Evolutionary conservation across 1,139 yeast genomes (phyloP).

Genomic region (Blastobotrys proliferans): DNA sequence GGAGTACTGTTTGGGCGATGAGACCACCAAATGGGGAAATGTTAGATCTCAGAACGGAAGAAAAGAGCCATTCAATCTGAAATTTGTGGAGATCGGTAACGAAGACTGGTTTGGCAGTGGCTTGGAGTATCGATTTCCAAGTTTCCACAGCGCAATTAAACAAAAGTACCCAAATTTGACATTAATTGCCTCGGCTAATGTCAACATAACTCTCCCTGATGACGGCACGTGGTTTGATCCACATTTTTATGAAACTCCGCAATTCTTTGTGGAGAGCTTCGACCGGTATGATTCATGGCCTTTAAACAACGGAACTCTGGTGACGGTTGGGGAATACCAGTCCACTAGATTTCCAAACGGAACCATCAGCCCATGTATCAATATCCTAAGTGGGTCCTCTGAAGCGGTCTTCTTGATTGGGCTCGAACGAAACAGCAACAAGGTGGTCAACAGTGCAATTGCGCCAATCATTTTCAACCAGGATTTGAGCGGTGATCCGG

Average conservation of each 20-base stretch:
- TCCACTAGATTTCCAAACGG: neutral
- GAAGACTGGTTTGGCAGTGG: slow-evolving; percentile 6
- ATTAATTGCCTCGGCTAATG: slow-evolving; percentile 6
- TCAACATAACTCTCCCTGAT: slow-evolving; percentile 6
- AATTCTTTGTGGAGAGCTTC: slow-evolving; percentile 6
- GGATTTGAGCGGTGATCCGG: neutral
- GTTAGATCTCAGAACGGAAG: slow-evolving; percentile 4
- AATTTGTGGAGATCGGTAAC: slow-evolving; percentile 9
- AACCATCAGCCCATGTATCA: neutral
- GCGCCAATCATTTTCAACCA: slow-evolving; percentile 1
- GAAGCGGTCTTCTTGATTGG: slow-evolving; percentile 11
- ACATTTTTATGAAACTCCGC: slow-evolving; percentile 6
- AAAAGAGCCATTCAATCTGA: slow-evolving; percentile 7
- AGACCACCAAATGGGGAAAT: slow-evolving; percentile 8
- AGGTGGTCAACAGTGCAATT: slow-evolving; percentile 1
- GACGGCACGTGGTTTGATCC: slow-evolving; percentile 8
- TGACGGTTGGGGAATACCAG: slow-evolving; percentile 8
- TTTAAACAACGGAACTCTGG: slow-evolving; percentile 9
- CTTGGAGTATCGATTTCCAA: slow-evolving; percentile 5
- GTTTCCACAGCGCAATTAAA: slow-evolving; percentile 2
- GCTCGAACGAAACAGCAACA: slow-evolving; percentile 10
- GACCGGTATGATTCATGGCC: slow-evolving; percentile 5
- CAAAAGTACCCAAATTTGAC: slow-evolving; percentile 9
- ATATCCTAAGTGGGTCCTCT: slow-evolving; percentile 1
- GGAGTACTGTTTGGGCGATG: slow-evolving; percentile 9